Evolutionary conservation across 345 rosid genomes (phyloP).

Genomic region (Eucalyptus curtisii): DNA sequence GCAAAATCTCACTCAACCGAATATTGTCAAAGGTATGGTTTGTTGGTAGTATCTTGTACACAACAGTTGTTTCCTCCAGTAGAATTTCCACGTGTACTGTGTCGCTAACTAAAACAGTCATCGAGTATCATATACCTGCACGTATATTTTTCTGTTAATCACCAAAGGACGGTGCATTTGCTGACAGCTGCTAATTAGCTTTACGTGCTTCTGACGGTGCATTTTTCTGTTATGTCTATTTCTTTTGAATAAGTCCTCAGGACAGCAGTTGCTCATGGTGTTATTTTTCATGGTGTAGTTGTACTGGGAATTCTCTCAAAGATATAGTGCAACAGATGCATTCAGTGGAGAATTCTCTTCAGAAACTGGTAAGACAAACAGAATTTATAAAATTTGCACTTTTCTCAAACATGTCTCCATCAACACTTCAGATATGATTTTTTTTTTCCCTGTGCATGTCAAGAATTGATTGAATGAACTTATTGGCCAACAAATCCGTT

Average conservation of each 20-base stretch:
- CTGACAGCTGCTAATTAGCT: not conserved
- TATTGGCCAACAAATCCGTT: not conserved
- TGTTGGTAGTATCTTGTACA: not conserved
- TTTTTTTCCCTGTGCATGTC: not conserved
- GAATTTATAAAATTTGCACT: not conserved
- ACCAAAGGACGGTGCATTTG: not conserved
- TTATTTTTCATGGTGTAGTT: not conserved
- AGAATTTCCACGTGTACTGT: not conserved
- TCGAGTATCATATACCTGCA: not conserved
- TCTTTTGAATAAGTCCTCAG: not conserved
- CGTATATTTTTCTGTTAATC: not conserved
- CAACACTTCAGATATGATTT: not conserved
- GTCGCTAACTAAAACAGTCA: not conserved
- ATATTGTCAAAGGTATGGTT: too few species aligned
- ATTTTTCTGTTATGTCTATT: too few species aligned
- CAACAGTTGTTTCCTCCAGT: too few species aligned
- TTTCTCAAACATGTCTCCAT: not conserved
- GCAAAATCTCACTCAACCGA: too few species aligned
- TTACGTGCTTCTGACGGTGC: too few species aligned
- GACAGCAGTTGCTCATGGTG: not conserved
- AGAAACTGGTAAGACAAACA: not conserved
- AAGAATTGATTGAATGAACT: not conserved
- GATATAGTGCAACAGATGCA: not conserved
- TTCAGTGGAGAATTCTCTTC: not conserved
- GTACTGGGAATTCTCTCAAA: not conserved